Conservation (phyloP, 768 basidiomycete genomes). For the Artomyces pyxidatus region DNA sequence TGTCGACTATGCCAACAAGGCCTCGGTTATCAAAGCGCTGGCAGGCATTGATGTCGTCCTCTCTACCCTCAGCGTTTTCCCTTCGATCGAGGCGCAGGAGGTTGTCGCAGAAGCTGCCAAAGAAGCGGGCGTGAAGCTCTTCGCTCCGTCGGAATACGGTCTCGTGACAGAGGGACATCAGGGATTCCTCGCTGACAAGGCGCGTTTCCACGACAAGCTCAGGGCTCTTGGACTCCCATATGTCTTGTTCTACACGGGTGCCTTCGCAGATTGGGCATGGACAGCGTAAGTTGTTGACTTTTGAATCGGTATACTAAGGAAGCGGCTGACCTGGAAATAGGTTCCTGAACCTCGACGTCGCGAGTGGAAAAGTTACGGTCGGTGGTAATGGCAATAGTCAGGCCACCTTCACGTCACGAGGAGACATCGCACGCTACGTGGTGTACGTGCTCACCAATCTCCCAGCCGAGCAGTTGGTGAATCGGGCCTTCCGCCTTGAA, state of each 20-base stretch:
- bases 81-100: conserved; percentile 5
- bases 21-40: conserved; percentile 13
- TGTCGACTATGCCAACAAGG: background rate
- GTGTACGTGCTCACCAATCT: conserved; percentile 14
- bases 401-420: conserved; percentile 14
- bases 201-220: conserved; percentile 4
- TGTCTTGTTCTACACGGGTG: conserved; percentile 14
- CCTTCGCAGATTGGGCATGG: conserved; percentile 12
- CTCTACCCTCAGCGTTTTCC: conserved; percentile 10
- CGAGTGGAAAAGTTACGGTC: conserved; percentile 11
- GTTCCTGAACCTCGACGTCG: conserved; percentile 5
- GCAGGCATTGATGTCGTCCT: conserved; percentile 12
- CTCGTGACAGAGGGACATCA: conserved; percentile 7
- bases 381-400: conserved; percentile 12
- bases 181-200: conserved; percentile 8
- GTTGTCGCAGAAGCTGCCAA: conserved; percentile 14
- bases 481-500: conserved; percentile 10
- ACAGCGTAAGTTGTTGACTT: background rate
- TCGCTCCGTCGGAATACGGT: conserved; percentile 22
- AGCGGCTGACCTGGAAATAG: background rate
- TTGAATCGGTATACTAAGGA: background rate
- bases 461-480: conserved; percentile 8
- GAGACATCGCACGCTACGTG: conserved; percentile 16
- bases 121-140: conserved; percentile 13
- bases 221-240: conserved; percentile 13